Evolutionary conservation across 2,329 filamentous ascomycete genomes (phyloP), one percentile per base, ranked within the genome.

Genomic region (Pseudomassariella vexata): DNA sequence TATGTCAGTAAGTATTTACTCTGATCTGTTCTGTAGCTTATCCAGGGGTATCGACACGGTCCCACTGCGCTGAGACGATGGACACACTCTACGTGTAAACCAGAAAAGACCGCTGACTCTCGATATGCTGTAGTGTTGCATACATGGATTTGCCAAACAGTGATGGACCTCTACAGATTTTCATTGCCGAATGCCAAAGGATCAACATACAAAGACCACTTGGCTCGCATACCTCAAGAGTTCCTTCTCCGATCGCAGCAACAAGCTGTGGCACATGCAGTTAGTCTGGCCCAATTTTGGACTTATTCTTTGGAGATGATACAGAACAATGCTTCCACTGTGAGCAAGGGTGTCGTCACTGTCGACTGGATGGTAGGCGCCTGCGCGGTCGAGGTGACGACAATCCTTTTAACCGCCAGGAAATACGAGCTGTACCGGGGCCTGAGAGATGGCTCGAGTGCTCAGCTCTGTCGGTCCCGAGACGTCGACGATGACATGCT

Each of bases 341-440:
- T 38, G n/a, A 31, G 19, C 12, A 23, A 32, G n/a, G 33, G 29
- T 9, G 28, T 38, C 10, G 29, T 33, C 12, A 35, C 36, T 14
- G 28, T 35, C 21, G 36, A 38, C 20, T 38, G 36, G 36, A 35
- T 38, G 36, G 26, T 38, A 12, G 36, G 36, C 6, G 36, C 36
- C 14, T 35, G 32, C 12, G 36, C 36, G 6, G 36, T 38, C 12
- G 36, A 38, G 14, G 28, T 29, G n/a, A 24, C 32, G 11, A 32
- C 32, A 11, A 24, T 32, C 3, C 21, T 38, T 4, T 17, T 38
- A 21, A 21, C 25, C 6, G 32, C 28, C 6, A 19, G 36, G 15
- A 38, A 30, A 24, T 28, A 38, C 25, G 23, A 19, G 19, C 30
- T 38, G 15, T 38, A 32, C 26, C n/a, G 33, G 7, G 22, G 29